These are phyloP conservation scores for Ceratobasidium sp. DNA, from an alignment of 1,284 basidiomycete genomes.

Conservation along the genomic window DNA sequence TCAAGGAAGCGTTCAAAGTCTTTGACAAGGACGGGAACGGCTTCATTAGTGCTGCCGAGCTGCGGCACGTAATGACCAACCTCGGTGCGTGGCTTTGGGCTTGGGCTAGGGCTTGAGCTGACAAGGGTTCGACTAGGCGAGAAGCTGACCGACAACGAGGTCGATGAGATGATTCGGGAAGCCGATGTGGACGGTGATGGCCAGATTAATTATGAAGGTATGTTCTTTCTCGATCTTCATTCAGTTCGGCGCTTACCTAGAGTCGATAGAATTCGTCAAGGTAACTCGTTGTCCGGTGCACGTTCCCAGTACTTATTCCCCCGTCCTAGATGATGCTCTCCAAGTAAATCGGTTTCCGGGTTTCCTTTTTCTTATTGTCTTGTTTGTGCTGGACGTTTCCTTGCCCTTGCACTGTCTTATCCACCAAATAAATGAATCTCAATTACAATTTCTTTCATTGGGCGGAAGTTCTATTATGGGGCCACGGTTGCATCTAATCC, in stretches of 20 bases:
- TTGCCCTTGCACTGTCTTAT: conserved; percentile 25
- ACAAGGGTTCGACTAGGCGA: conserved; percentile 67
- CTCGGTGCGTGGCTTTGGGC: conserved; percentile 69
- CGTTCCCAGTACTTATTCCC: conserved; percentile 46
- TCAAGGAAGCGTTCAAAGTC: conserved; percentile 74
- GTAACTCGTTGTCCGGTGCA: conserved; percentile 54
- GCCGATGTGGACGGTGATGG: conserved; percentile 96
- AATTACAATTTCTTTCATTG: neutral
- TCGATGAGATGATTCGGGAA: conserved; percentile 99
- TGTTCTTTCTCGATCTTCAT: conserved; percentile 51
- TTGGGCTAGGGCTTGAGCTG: conserved; percentile 50
- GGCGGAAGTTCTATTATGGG: no score
- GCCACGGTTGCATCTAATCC: no score
- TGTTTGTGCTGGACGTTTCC: conserved; percentile 40
- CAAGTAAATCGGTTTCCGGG: conserved; percentile 56
- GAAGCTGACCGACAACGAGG: conserved; percentile 91
- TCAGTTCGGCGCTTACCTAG: conserved; percentile 1
- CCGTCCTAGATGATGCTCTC: conserved; percentile 66
- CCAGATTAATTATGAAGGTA: conserved; percentile 86
- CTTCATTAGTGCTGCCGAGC: conserved; percentile 70
- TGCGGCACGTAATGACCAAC: conserved; percentile 93
- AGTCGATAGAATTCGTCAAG: conserved; percentile 73
- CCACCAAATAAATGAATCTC: conserved; percentile 20
- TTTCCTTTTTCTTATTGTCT: conserved; percentile 19
- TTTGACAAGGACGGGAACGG: conserved; percentile 75